phyloP scores from a whole-genome alignment of 2,329 filamentous ascomycete species.

The Ophidiomyces ophidiicola region DNA sequence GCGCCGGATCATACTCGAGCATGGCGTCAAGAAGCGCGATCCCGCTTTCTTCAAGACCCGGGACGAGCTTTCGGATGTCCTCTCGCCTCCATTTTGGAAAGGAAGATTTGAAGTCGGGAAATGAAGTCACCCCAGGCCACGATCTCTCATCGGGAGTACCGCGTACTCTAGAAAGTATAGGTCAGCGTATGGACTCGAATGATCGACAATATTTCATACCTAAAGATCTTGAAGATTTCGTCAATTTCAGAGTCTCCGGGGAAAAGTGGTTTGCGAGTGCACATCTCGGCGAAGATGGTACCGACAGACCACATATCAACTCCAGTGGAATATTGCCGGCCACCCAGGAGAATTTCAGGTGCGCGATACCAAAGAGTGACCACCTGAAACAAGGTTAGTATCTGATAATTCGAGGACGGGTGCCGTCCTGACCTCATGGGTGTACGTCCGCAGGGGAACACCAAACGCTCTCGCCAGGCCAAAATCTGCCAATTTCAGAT shows the following conservation, averaged over 20 bases:
- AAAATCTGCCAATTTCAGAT: conserved; percentile 98
- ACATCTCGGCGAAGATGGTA: conserved; percentile 95
- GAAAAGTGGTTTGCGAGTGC: conserved; percentile 82
- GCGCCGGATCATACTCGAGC: conserved; percentile 76
- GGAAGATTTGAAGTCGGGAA: conserved; percentile 83
- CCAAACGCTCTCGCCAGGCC: conserved; percentile 87
- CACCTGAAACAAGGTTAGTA: conserved; percentile 40
- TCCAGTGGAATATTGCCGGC: conserved; percentile 82
- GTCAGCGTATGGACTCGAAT: conserved; percentile 1
- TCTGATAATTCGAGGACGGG: neutral
- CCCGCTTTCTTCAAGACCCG: conserved; percentile 54
- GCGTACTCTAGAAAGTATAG: conserved; percentile 45
- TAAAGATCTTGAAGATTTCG: conserved; percentile 91
- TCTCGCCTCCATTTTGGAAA: conserved; percentile 85
- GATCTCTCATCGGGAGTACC: conserved; percentile 70
- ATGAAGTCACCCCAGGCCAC: conserved; percentile 89
- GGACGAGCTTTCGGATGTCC: conserved; percentile 52
- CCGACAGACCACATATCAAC: conserved; percentile 95
- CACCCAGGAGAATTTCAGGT: conserved; percentile 80
- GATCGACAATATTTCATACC: conserved; percentile 39
- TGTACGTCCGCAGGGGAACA: conserved; percentile 81
- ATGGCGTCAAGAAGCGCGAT: conserved; percentile 47
- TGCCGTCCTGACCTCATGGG: conserved; percentile 54
- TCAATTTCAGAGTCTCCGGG: conserved; percentile 88
- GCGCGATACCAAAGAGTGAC: conserved; percentile 89